Evolutionary conservation across 352 stramenopile species (phyloP).

Genomic region (Globisporangium parvum): DNA sequence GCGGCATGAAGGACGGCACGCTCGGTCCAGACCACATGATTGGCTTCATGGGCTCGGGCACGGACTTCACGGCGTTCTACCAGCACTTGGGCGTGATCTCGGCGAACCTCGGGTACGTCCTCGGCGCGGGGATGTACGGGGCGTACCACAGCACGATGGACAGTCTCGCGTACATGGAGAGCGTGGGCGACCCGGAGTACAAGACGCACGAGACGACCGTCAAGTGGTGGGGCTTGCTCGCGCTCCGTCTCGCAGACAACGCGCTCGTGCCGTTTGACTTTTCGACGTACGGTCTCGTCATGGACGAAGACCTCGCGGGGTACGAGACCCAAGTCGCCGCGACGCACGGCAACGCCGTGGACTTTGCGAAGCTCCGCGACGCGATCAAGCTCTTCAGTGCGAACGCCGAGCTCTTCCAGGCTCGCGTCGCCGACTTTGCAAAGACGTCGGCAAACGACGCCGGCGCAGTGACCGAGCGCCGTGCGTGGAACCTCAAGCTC

Average conservation of each 20-base stretch:
- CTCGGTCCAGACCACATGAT: constrained; percentile 36
- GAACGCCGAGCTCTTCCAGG: constrained; percentile 26
- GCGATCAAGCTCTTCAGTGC: constrained; percentile 37
- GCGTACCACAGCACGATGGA: constrained; percentile 87
- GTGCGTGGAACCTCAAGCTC: constrained; percentile 42
- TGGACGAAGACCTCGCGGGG: constrained; percentile 37
- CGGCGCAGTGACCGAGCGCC: not conserved
- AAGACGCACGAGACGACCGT: constrained; percentile 39
- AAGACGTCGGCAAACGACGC: not conserved
- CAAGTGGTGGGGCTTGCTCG: constrained; percentile 58
- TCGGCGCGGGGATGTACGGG: constrained; percentile 36
- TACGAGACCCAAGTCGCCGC: constrained; percentile 19
- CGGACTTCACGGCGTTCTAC: constrained; percentile 72
- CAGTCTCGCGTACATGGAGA: constrained; percentile 64
- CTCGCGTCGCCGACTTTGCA: constrained; percentile 8
- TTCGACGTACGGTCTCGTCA: constrained; percentile 55
- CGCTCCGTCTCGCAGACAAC: constrained; percentile 45
- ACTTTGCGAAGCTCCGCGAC: constrained; percentile 26
- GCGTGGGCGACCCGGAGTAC: constrained; percentile 52
- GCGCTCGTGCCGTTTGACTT: constrained; percentile 63
- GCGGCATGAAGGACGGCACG: constrained; percentile 11
- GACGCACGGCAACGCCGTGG: constrained; percentile 15
- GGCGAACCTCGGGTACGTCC: constrained; percentile 53
- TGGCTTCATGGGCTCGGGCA: constrained; percentile 41
- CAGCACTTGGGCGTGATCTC: constrained; percentile 75